A percentile compares a stretch with the other conserved stretches of the same genome.
Evolutionary conservation across 2,329 filamentous ascomycete genomes (phyloP).

Genomic region (Penicillium sp.): DNA sequence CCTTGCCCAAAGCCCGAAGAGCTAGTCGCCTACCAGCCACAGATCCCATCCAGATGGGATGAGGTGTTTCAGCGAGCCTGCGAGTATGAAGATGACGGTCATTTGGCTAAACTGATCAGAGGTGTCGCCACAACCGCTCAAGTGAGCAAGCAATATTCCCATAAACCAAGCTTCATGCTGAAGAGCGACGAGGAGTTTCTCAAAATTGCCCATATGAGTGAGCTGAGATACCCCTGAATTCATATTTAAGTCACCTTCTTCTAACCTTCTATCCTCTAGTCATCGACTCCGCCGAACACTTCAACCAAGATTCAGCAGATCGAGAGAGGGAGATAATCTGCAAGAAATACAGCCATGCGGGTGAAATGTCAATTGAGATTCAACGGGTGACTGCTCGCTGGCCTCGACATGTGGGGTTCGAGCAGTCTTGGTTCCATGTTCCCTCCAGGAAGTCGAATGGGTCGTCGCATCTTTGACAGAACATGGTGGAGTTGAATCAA

Average conservation of each 20-base stretch:
- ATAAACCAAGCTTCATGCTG: constrained; percentile 12
- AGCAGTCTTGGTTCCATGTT: constrained; percentile 28
- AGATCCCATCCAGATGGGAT: constrained; percentile 18
- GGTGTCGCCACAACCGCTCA: constrained; percentile 19
- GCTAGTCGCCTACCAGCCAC: constrained; percentile 15
- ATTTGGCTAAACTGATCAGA: constrained; percentile 25
- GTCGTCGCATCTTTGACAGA: constrained; percentile 6
- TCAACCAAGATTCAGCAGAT: constrained; percentile 18
- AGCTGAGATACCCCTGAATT: background rate
- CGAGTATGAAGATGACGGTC: constrained; percentile 27
- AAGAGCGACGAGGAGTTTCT: constrained; percentile 17
- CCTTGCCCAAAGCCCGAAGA: constrained; percentile 16
- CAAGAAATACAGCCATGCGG: constrained; percentile 17
- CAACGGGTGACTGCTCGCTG: constrained; percentile 25
- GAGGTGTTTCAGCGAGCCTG: constrained; percentile 22
- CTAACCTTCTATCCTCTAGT: background rate
- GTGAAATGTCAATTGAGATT: constrained; percentile 22
- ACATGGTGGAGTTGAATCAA: too few relatives aligned
- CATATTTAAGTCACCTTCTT: too few relatives aligned
- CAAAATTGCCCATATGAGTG: constrained; percentile 27
- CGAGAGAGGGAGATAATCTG: constrained; percentile 24
- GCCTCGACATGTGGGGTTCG: constrained; percentile 28
- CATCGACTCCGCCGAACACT: constrained; percentile 25
- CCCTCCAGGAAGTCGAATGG: constrained; percentile 15
- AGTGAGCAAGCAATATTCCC: constrained; percentile 10